A percentile compares a stretch with the other conserved stretches of the same genome.
Evolutionary conservation across 2,329 filamentous ascomycete genomes (phyloP).

Genomic region (Septoria linicola): DNA sequence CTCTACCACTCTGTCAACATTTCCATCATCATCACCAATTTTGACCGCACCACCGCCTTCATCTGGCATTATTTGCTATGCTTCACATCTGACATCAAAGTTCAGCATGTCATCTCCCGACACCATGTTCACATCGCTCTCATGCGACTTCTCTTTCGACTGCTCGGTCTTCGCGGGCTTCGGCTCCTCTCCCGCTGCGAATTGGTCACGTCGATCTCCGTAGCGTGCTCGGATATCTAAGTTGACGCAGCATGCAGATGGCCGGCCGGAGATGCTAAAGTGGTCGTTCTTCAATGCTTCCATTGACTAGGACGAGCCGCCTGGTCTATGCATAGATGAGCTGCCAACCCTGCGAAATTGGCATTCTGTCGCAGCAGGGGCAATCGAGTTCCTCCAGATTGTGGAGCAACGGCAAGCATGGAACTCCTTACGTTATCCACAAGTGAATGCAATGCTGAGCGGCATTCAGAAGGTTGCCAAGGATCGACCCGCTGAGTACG

Average conservation of each 20-base stretch:
- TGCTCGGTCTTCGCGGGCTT: constrained; percentile 15
- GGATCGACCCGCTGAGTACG: neutral
- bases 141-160: neutral
- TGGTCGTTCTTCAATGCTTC: constrained; percentile 7
- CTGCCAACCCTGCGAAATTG: neutral
- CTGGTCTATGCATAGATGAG: neutral
- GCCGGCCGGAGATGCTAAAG: constrained; percentile 11
- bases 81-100: neutral
- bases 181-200: constrained; percentile 24
- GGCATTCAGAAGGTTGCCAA: no score
- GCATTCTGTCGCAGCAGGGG: no score
- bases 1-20: neutral
- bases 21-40: neutral
- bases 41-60: neutral
- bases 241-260: constrained; percentile 14
- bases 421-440: neutral
- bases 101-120: neutral
- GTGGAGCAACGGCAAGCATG: neutral
- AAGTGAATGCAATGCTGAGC: neutral
- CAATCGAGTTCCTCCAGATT: neutral
- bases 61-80: neutral
- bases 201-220: constrained; percentile 16
- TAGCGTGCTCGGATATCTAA: constrained; percentile 24
- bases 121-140: neutral
- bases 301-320: neutral